Evolutionary conservation across 345 rosid species (phyloP).

Genomic region (Draba incana): DNA sequence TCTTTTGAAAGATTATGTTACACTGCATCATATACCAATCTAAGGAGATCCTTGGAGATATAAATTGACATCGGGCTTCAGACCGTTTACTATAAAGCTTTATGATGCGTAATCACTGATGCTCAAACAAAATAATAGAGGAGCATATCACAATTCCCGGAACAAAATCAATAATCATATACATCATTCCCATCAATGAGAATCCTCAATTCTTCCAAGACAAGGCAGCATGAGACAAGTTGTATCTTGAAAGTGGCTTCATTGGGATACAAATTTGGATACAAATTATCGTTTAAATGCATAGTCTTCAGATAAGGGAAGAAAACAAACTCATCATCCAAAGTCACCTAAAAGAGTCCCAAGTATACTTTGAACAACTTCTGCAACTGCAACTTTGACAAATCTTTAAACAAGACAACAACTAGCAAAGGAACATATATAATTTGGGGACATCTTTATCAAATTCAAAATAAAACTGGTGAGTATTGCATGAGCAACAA

Average conservation of each 20-base stretch:
- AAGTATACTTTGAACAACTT: background rate
- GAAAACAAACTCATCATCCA: conserved; percentile 4
- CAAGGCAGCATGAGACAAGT: background rate
- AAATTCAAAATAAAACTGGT: too few relatives aligned
- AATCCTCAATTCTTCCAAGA: background rate
- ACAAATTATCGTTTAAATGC: background rate
- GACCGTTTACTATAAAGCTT: background rate
- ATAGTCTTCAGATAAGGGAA: conserved; percentile 20
- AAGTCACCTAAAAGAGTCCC: background rate
- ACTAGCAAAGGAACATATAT: too few relatives aligned
- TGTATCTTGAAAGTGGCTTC: background rate
- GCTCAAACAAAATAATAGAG: background rate
- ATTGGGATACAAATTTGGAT: background rate
- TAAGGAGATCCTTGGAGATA: too few relatives aligned
- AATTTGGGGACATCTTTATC: too few relatives aligned
- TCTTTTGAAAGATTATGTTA: too few relatives aligned
- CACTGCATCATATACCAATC: too few relatives aligned
- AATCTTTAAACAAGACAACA: too few relatives aligned
- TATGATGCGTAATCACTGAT: background rate
- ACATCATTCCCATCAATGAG: background rate
- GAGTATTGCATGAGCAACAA: too few relatives aligned
- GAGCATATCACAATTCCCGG: background rate
- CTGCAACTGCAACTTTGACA: too few relatives aligned
- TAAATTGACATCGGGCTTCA: background rate
- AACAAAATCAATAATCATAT: background rate